Conservation (phyloP, 139 green algal species). For the Chlorella sp. region DNA sequence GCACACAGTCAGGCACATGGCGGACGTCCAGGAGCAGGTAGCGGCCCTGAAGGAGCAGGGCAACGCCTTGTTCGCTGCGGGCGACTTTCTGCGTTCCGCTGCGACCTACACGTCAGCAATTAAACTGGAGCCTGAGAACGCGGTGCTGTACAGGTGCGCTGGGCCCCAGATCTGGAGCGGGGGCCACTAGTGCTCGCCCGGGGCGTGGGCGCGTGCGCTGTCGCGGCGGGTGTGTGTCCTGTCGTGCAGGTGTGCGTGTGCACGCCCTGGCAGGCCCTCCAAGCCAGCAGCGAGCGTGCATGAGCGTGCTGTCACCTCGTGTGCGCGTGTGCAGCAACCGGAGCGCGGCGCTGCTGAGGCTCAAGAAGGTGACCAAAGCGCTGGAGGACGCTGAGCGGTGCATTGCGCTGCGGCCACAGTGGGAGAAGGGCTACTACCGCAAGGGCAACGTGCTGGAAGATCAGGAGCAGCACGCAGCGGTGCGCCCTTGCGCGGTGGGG, state of each 20-base stretch:
- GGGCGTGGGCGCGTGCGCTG: no score
- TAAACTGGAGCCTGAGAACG: constrained; percentile 66
- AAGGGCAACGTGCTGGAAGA: constrained; percentile 25
- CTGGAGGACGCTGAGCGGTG: constrained; percentile 69
- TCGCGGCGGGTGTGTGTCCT: no score
- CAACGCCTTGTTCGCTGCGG: constrained; percentile 66
- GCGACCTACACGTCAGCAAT: constrained; percentile 86
- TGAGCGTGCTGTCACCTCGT: no score
- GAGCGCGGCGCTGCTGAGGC: constrained; percentile 77
- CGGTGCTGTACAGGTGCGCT: constrained; percentile 76
- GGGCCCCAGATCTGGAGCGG: no score
- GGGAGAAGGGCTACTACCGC: constrained; percentile 65
- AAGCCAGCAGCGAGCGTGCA: not conserved
- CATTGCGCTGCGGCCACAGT: constrained; percentile 72
- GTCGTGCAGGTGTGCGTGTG: constrained; percentile 2
- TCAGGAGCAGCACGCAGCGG: not conserved
- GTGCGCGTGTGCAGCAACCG: no score
- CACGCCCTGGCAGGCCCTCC: not conserved
- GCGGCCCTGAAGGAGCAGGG: constrained; percentile 84
- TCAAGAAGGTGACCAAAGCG: constrained; percentile 87
- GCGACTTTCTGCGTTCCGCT: constrained; percentile 77
- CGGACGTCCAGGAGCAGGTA: no score
- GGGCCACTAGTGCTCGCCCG: no score
- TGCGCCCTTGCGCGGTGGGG: no score
- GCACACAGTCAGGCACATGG: no score